Evolutionary conservation across 176 grass and related monocot species (phyloP).

Genomic region (Microstegium vimineum): DNA sequence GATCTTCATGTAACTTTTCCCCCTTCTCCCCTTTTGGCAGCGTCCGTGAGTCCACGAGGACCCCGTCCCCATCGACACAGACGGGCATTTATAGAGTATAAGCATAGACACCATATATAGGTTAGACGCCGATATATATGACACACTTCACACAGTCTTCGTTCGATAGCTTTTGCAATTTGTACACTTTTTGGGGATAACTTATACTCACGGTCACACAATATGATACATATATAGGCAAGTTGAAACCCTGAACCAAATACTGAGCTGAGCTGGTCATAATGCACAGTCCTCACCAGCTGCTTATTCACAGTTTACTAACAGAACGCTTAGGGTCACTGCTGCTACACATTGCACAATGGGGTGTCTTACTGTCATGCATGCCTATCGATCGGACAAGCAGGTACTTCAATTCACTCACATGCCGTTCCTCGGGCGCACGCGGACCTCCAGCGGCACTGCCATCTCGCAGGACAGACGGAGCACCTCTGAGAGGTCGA

Average conservation of each 20-base stretch:
- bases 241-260: constrained; percentile 13
- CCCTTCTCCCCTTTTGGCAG: too few species aligned
- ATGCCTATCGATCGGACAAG: background rate
- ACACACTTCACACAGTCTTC: constrained; percentile 10
- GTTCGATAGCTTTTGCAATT: constrained; percentile 34
- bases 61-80: background rate
- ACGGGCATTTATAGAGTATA: background rate
- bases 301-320: constrained; percentile 37
- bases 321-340: constrained; percentile 13
- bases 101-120: background rate
- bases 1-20: too few species aligned
- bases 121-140: background rate
- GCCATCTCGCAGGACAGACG: constrained; percentile 85
- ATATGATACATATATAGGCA: background rate
- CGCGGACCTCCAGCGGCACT: constrained; percentile 57
- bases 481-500: constrained; percentile 76
- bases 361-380: too few species aligned
- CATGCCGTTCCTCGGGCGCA: constrained; percentile 29
- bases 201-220: constrained; percentile 9
- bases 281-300: constrained; percentile 5
- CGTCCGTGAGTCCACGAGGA: background rate
- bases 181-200: constrained; percentile 20
- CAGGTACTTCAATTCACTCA: background rate
- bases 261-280: constrained; percentile 5
- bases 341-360: constrained; percentile 29